Evolutionary conservation across 345 rosid genomes (phyloP), one percentile per base, ranked within the genome.

Genomic region (Camelina neglecta): DNA sequence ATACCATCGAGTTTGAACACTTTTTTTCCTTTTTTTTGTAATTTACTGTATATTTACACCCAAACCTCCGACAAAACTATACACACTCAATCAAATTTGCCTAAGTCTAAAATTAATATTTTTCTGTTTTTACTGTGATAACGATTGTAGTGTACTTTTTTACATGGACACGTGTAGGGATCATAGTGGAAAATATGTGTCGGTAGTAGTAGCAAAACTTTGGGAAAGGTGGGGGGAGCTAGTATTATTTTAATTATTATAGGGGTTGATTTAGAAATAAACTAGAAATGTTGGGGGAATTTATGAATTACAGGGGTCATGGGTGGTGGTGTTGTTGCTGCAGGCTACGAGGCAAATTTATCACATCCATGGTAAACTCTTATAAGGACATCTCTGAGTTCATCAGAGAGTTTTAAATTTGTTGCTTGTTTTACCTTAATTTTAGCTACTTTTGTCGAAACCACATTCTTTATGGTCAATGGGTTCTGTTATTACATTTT

Each of bases 171-270:
- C 74, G 79, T 75, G 79, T 75, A 33, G 54, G 58, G 57, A 42
- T 10, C 2, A 11, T 42, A 53, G 79, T 61, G 75, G 56, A 53
- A 76, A 61, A 36, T 45, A 53, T 69, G 68, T 69, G 79, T 76
- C 75, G 79, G 79, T 69, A 31, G 70, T 69, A 31, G 70, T 31
- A 51, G 63, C 61, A 60, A 26, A 75, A 50, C 53, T 68, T 60
- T 29, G 47, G 18, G 31, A 3, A 26, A 2, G 29, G 33, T 1
- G 13, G 68, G 57, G 63, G 63, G 10, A 59, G 48, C 45, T 49
- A 58, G 12, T 5, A 24, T 8, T 68, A 39, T 18, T 2, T 57
- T 41, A 35, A n/a, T 49, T 75, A 39, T 18, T 48, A 67, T 20
- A 6, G 31, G 31, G 57, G 42, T 65, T 65, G 13, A 11, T 35